These are phyloP conservation scores for Incumbomyces lentus DNA, from an alignment of 2,329 filamentous ascomycete species.

Conservation along the genomic window DNA sequence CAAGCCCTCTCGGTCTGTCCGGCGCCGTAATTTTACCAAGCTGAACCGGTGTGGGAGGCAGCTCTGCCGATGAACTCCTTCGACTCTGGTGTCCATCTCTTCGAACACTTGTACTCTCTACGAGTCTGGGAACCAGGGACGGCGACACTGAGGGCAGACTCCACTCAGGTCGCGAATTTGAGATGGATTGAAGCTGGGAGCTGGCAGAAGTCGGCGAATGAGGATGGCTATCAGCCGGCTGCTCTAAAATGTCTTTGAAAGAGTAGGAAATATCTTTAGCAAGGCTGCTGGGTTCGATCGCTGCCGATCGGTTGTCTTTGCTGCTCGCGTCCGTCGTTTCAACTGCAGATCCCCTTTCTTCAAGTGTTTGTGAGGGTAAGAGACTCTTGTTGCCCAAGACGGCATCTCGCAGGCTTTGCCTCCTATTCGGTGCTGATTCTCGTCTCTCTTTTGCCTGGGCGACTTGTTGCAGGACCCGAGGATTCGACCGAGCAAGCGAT, in stretches of 20 bases:
- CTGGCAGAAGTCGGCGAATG: too few species aligned
- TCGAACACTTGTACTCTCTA: slow-evolving; percentile 8
- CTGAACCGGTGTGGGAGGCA: slow-evolving; percentile 20
- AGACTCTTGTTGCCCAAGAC: slow-evolving; percentile 3
- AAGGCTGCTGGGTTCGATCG: background rate
- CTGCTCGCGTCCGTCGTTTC: background rate
- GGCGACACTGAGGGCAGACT: background rate
- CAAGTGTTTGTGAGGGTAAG: background rate
- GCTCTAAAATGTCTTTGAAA: background rate
- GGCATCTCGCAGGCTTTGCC: background rate
- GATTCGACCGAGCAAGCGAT: slow-evolving; percentile 21
- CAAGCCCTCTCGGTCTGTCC: slow-evolving; percentile 18
- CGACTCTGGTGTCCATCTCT: background rate
- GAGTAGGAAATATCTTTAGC: background rate
- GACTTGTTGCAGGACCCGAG: slow-evolving; percentile 14
- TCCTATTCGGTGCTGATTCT: slow-evolving; percentile 1
- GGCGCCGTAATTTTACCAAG: slow-evolving; percentile 14
- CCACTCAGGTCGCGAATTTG: background rate
- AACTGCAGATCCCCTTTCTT: background rate
- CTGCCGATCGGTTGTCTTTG: background rate
- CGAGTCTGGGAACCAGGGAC: slow-evolving; percentile 13
- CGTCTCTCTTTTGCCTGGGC: slow-evolving; percentile 4
- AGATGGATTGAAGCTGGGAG: background rate
- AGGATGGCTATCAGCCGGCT: background rate
- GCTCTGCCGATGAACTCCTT: slow-evolving; percentile 14